Evolutionary conservation across 2,329 filamentous ascomycete genomes (phyloP).

Genomic region (Paracorniculantispora psalliotae): DNA sequence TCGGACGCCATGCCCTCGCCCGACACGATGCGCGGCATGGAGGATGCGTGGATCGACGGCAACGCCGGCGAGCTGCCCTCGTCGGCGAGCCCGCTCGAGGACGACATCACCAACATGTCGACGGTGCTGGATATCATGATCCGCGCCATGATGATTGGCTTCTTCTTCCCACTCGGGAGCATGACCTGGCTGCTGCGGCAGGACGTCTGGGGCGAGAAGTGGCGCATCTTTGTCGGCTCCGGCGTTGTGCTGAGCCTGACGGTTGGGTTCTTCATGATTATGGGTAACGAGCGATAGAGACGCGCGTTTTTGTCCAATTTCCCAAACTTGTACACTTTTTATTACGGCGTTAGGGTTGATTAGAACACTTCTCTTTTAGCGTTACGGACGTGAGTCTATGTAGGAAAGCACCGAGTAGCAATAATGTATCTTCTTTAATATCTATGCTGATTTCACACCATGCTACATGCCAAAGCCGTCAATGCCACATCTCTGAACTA

Average conservation of each 20-base stretch:
- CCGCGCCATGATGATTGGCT: constrained; percentile 83
- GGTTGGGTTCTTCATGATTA: constrained; percentile 62
- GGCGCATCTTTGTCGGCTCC: constrained; percentile 80
- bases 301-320: too few relatives aligned
- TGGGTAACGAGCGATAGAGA: constrained; percentile 31
- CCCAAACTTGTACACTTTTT: too few relatives aligned
- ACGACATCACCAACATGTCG: constrained; percentile 47
- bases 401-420: not conserved
- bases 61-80: constrained; percentile 41
- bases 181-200: constrained; percentile 80
- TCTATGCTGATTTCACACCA: not conserved
- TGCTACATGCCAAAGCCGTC: constrained; percentile 12
- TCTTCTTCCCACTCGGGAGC: constrained; percentile 89
- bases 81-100: constrained; percentile 34
- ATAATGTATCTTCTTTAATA: constrained; percentile 13
- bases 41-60: constrained; percentile 87
- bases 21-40: constrained; percentile 67
- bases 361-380: too few relatives aligned
- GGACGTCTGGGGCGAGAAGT: constrained; percentile 77
- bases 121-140: constrained; percentile 75
- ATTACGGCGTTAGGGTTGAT: not conserved
- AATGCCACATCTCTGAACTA: not conserved
- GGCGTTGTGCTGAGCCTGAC: constrained; percentile 75
- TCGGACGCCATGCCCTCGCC: constrained; percentile 85
- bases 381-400: too few relatives aligned